phyloP scores from a whole-genome alignment of 495 filamentous ascomycete genomes.

The Trichocladium antarcticum region DNA sequence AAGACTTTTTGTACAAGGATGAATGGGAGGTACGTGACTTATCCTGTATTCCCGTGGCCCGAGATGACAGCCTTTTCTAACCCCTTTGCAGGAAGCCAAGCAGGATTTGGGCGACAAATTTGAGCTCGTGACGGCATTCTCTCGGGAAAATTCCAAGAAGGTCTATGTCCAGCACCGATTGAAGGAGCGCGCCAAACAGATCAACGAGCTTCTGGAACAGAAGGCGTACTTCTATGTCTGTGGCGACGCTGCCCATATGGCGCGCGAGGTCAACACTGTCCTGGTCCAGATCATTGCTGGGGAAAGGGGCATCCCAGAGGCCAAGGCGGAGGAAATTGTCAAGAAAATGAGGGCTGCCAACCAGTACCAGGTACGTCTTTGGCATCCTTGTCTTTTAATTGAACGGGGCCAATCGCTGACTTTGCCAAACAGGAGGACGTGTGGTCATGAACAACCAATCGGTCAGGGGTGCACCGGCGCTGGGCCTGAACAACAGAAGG shows the following conservation, averaged over 20 bases:
- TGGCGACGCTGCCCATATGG: slow-evolving; percentile 97
- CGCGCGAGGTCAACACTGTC: slow-evolving; percentile 81
- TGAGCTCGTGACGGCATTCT: slow-evolving; percentile 85
- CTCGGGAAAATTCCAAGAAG: slow-evolving; percentile 71
- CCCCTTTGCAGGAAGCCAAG: slow-evolving; percentile 55
- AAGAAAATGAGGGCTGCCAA: slow-evolving; percentile 89
- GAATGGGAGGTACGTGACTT: slow-evolving; percentile 76
- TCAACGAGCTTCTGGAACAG: slow-evolving; percentile 75
- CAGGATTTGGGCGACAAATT: slow-evolving; percentile 75
- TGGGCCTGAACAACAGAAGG: too few species aligned
- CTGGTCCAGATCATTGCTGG: slow-evolving; percentile 75
- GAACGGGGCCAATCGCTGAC: slow-evolving; percentile 14
- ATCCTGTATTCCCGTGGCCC: background rate
- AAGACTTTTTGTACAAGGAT: slow-evolving; percentile 87
- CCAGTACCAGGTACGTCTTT: slow-evolving; percentile 71
- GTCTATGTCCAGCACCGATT: slow-evolving; percentile 96
- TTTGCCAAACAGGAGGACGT: slow-evolving; percentile 56
- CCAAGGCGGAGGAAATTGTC: slow-evolving; percentile 88
- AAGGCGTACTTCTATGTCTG: slow-evolving; percentile 98
- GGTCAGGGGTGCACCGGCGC: slow-evolving; percentile 6
- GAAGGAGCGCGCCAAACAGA: slow-evolving; percentile 65
- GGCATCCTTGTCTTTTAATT: background rate
- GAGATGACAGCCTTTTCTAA: slow-evolving; percentile 3
- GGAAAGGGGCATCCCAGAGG: slow-evolving; percentile 65
- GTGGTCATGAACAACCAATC: slow-evolving; percentile 54